Base-by-base conservation (phyloP, 106 monocot genomes). In the Dactylorhiza incarnata region DNA sequence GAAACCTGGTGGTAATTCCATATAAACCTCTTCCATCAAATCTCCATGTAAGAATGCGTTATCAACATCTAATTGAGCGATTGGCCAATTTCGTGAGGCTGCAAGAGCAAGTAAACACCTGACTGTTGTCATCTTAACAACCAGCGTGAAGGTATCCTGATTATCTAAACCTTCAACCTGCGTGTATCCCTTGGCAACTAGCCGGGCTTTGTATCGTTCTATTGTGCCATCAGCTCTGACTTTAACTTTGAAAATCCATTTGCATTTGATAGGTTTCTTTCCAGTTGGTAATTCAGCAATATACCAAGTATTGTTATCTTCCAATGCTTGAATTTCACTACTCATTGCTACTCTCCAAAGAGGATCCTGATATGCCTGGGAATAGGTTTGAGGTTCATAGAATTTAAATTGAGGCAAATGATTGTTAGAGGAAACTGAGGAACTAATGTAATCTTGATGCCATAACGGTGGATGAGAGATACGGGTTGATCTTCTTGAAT, bases 1-100 rank as follows among this genome's bases (percentile, higher is more conserved):
- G 8, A 65, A 66, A 0, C 76, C 76, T 7, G 76, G 76, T n/a
- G 76, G 24, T 11, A 73, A 3, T 12, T 54, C 5, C 74, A 75
- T 55, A 26, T 56, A 37, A 29, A 75, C 62, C n/a, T 45, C 44
- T 65, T 65, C 58, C 4, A 58, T 3, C 15, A 75, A 52, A 16
- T 75, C 26, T 37, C 54, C 54, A 56, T 75, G 22, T 8, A 43
- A 7, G 29, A 75, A 75, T 11, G 55, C 54, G 44, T 75, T 75
- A 2, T 53, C 37, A 2, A 75, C 23, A 17, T 75, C n/a, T 1
- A 76, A 43, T 65, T 76, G 54, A 0, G 37, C 26, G 1, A 75
- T 51, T 10, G 20, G 53, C 74, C 74, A 75, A 37, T 53, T 19
- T 2, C 9, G 24, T 15, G 23, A 7, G 12, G 74, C 24, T 25